These are phyloP conservation scores for Neurospora sp. DNA, from an alignment of 495 filamentous ascomycete species.

Conservation along the genomic window DNA sequence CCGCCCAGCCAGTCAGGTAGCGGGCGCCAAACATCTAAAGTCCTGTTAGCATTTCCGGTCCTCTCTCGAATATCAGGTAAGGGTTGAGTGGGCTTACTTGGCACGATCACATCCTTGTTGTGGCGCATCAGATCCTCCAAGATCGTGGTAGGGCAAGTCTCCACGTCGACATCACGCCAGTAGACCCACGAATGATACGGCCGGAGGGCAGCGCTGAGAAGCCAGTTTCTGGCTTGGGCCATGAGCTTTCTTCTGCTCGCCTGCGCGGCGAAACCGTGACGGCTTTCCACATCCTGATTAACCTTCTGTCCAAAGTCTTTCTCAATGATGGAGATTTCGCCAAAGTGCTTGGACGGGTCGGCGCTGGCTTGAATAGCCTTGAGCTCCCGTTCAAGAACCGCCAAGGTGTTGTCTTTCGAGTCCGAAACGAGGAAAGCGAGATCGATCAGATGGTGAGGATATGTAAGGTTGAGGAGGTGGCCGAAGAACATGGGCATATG, in stretches of 20 bases:
- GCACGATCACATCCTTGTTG: constrained; percentile 97
- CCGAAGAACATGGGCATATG: constrained; percentile 98
- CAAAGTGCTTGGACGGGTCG: constrained; percentile 73
- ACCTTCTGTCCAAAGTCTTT: constrained; percentile 99
- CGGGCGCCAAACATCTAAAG: constrained; percentile 90
- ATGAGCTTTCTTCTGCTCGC: constrained; percentile 89
- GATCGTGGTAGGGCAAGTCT: constrained; percentile 92
- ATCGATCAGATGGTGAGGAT: constrained; percentile 93
- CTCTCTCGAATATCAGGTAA: not conserved
- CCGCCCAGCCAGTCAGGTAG: constrained; percentile 98
- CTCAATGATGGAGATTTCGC: constrained; percentile 94
- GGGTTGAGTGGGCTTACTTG: constrained; percentile 59
- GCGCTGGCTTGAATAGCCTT: constrained; percentile 69
- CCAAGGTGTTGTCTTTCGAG: constrained; percentile 86
- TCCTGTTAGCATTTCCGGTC: not conserved
- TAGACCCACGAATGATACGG: constrained; percentile 99
- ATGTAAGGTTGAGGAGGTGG: constrained; percentile 92
- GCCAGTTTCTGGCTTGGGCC: constrained; percentile 97
- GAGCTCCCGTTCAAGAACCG: constrained; percentile 60
- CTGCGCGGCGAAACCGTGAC: constrained; percentile 96
- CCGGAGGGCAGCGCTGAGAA: constrained; percentile 84
- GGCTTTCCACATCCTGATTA: constrained; percentile 93
- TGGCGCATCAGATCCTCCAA: constrained; percentile 97
- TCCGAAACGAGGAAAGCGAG: constrained; percentile 96
- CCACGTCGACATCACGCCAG: constrained; percentile 97